These are phyloP conservation scores for Cavenderia fasciculata DNA, from an alignment of 78 protist species.

Conservation along the genomic window DNA sequence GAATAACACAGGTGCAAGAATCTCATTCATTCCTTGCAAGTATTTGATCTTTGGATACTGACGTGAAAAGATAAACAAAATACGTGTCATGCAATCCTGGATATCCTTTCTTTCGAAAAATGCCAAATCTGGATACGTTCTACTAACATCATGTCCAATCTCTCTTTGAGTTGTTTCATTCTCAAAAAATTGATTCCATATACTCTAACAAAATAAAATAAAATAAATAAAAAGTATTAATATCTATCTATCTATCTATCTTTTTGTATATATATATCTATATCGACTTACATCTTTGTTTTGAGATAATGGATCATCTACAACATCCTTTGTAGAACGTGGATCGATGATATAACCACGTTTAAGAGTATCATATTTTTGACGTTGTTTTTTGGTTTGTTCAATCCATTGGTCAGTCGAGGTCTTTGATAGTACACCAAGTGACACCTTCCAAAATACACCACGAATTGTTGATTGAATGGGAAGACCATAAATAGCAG, in stretches of 20 bases:
- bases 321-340: not conserved
- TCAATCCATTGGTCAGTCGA: slow-evolving; percentile 29
- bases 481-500: slow-evolving; percentile 1
- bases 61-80: slow-evolving; percentile 70
- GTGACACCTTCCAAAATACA: slow-evolving; percentile 36
- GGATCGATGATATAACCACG: slow-evolving; percentile 45
- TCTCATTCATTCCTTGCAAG: slow-evolving; percentile 89
- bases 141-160: slow-evolving; percentile 73
- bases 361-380: slow-evolving; percentile 45
- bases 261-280: not conserved
- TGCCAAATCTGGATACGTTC: slow-evolving; percentile 79
- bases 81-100: slow-evolving; percentile 60
- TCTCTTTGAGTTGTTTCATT: slow-evolving; percentile 74
- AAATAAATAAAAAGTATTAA: not conserved
- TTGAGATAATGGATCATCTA: slow-evolving; percentile 56
- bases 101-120: slow-evolving; percentile 74
- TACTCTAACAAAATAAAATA: not conserved
- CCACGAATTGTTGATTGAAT: slow-evolving; percentile 4
- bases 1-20: slow-evolving; percentile 79
- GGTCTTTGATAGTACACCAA: slow-evolving; percentile 10
- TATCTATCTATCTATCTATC: not conserved
- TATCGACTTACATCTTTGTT: slow-evolving; percentile 26
- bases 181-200: slow-evolving; percentile 81
- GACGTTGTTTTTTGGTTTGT: slow-evolving; percentile 27
- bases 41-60: slow-evolving; percentile 76